Base-by-base conservation (phyloP, 352 stramenopile genomes). In the Phytopythium ostracodes region DNA sequence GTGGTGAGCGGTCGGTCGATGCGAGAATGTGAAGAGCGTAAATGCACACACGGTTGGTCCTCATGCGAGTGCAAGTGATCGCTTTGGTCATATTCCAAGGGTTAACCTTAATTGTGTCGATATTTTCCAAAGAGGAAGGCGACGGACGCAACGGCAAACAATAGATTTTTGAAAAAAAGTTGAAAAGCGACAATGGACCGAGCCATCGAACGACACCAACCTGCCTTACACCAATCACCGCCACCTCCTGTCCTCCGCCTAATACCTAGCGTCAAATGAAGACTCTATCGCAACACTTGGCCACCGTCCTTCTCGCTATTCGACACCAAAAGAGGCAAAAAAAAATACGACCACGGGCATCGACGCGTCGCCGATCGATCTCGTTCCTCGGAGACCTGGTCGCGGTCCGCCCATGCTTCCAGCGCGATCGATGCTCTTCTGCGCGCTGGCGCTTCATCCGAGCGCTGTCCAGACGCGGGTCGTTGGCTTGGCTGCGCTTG, bases 251-350 rank as follows among this genome's bases (percentile, higher is more conserved):
- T 8, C 22, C 7, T 51, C 4, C 44, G 44, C 44, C 44, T 51
- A 51, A 51, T 51, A 31, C 44, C 31, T 10, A 31, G 44, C 44
- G 44, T 22, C 44, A 31, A n/a, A 27, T 52, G 10, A 27, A 52
- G 46, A 52, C 46, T 51, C 44, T 33, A 53, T 36, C 31, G 56
- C 36, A 60, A 25, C 36, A 27, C 27, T 49, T 11, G 24, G 40
- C 15, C 24, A 25, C 33, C 25, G 53, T 31, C 40, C 53, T 47
- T 22, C 53, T 59, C 53, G 33, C 22, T 44, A 58, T 25, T 42
- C 15, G n/a, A 58, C 52, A 44, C 15, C 29, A 57, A 36, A 24
- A 14, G 29, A 22, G 33, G 31, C 24, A 25, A 56, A 11, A 56
- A 11, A 36, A 15, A 12, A 11, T 17, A 31, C 44, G 9, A 31